A percentile compares a stretch with the other conserved stretches of the same genome.
These are phyloP conservation scores for Thalassiosira delicatula DNA, from an alignment of 352 stramenopile genomes.

Conservation along the genomic window DNA sequence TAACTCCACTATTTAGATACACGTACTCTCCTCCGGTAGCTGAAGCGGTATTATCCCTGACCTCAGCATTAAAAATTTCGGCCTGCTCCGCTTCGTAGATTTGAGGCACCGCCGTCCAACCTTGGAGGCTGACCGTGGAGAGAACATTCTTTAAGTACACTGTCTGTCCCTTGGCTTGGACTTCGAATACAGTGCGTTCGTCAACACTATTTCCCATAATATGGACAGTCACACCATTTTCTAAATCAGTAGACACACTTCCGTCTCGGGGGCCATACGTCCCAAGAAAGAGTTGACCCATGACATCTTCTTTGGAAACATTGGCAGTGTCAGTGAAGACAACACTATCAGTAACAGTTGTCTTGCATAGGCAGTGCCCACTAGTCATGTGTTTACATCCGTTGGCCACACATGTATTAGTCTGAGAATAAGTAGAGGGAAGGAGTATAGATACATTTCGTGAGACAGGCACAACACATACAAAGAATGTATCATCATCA, in stretches of 20 bases:
- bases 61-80: constrained; percentile 33
- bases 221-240: constrained; percentile 60
- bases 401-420: no score
- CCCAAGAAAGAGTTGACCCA: constrained; percentile 61
- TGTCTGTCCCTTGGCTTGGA: constrained; percentile 57
- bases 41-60: constrained; percentile 17
- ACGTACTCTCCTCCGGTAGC: constrained; percentile 42
- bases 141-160: constrained; percentile 60
- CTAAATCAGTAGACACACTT: constrained; percentile 46
- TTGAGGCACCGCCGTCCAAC: constrained; percentile 46
- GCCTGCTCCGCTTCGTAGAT: constrained; percentile 61
- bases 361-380: constrained; percentile 64
- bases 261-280: constrained; percentile 51
- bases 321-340: constrained; percentile 63
- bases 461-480: no score
- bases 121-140: constrained; percentile 66
- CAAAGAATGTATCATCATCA: no score
- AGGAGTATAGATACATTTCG: no score
- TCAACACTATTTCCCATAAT: constrained; percentile 37
- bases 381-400: constrained; percentile 41
- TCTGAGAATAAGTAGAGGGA: no score
- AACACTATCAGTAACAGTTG: constrained; percentile 36
- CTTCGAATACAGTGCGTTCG: constrained; percentile 64
- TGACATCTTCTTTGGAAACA: constrained; percentile 56
- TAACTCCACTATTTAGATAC: constrained; percentile 19